These are phyloP conservation scores for Prototheca cutis DNA, from an alignment of 163 green algal species.

Conservation along the genomic window DNA sequence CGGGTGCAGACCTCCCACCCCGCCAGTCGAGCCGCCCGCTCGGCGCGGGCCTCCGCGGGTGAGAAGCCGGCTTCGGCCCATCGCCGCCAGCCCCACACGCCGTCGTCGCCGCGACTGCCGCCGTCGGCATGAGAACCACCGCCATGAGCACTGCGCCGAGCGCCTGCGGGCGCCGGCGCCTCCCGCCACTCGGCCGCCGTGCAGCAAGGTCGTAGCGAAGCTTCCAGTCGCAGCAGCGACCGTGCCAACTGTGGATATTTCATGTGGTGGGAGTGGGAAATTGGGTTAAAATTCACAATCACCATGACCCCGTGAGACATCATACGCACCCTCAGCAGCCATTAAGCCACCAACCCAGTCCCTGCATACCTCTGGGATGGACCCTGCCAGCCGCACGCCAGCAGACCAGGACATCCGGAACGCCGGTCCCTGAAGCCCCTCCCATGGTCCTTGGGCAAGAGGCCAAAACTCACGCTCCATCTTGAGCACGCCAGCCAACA, in stretches of 20 bases:
- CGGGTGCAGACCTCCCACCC: not conserved
- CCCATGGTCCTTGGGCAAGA: constrained; percentile 47
- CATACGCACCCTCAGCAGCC: too few relatives aligned
- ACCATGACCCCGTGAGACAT: too few relatives aligned
- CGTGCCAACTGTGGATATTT: constrained; percentile 11
- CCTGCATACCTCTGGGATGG: too few relatives aligned
- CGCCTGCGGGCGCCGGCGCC: too few relatives aligned
- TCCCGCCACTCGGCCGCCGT: constrained; percentile 20
- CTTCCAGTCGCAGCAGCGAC: constrained; percentile 30
- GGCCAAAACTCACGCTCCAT: constrained; percentile 52
- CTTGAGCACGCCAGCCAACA: constrained; percentile 38
- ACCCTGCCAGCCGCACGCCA: constrained; percentile 8
- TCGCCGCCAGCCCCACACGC: constrained; percentile 1
- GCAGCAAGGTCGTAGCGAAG: constrained; percentile 13
- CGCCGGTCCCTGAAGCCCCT: constrained; percentile 10
- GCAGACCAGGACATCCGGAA: constrained; percentile 26
- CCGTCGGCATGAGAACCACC: too few relatives aligned
- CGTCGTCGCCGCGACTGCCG: not conserved
- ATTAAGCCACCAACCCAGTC: too few relatives aligned
- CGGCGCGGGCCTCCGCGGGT: not conserved
- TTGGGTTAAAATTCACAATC: too few relatives aligned
- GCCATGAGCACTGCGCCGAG: not conserved
- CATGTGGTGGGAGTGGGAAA: too few relatives aligned
- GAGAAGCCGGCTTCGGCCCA: too few relatives aligned
- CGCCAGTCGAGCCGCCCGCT: constrained; percentile 6